These are phyloP conservation scores for Paraphoma sp. DNA, from an alignment of 2,329 filamentous ascomycete species.

Conservation along the genomic window DNA sequence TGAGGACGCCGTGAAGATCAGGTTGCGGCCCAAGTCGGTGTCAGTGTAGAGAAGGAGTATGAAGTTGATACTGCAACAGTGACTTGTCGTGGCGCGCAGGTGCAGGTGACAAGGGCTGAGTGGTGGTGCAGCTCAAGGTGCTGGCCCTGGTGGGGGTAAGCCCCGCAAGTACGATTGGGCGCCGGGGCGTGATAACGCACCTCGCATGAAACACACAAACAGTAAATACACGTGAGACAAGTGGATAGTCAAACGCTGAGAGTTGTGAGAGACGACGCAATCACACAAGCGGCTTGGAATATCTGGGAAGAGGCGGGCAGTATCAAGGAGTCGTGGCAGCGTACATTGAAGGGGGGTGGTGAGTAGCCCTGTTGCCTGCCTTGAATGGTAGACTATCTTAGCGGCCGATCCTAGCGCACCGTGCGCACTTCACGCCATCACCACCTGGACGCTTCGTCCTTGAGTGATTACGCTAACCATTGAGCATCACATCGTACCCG, in stretches of 20 bases:
- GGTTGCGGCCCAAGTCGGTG: conserved; percentile 3
- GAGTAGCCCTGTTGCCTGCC: background rate
- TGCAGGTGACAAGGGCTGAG: conserved; percentile 1
- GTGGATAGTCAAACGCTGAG: background rate
- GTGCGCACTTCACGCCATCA: background rate
- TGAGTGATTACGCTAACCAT: no score
- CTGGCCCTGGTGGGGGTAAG: background rate
- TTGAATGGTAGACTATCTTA: background rate
- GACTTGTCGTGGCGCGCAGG: conserved; percentile 2
- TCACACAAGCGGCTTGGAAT: no score
- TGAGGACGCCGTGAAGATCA: background rate
- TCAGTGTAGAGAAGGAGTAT: background rate
- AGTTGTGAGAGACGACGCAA: no score
- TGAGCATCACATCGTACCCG: no score
- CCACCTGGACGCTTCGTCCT: no score
- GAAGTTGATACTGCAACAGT: background rate
- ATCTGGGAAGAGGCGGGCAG: no score
- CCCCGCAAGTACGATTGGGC: background rate
- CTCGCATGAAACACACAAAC: conserved; percentile 2
- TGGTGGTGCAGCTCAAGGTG: background rate
- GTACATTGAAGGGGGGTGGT: no score
- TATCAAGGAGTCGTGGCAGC: no score
- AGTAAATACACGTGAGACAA: background rate
- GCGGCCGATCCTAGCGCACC: background rate
- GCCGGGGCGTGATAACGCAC: background rate